Evolutionary conservation across 2,329 filamentous ascomycete genomes (phyloP).

Genomic region (Monilinia fructicola): DNA sequence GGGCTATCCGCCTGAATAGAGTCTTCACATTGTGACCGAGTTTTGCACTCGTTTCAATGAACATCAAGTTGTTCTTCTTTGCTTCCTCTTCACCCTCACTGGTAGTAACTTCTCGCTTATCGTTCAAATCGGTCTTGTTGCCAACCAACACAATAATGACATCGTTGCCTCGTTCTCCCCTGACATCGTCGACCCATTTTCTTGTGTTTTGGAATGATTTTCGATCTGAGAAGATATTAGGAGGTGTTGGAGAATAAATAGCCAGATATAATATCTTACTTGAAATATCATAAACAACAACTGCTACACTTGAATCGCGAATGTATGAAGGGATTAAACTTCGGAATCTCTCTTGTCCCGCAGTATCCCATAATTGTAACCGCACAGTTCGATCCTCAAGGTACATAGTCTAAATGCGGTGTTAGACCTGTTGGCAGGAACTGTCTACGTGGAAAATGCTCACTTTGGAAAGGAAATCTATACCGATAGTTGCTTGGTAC

Average conservation of each 20-base stretch:
- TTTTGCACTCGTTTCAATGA: conserved; percentile 98
- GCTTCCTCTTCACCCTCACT: conserved; percentile 97
- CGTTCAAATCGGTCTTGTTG: conserved; percentile 98
- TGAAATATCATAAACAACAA: conserved; percentile 98
- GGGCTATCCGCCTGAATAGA: conserved; percentile 95
- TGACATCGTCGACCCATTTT: conserved; percentile 99
- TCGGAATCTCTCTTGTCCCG: conserved; percentile 95
- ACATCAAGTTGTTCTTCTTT: conserved; percentile 97
- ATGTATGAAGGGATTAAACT: conserved; percentile 98
- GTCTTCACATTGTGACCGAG: conserved; percentile 97
- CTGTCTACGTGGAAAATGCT: conserved; percentile 32
- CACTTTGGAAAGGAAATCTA: conserved; percentile 98
- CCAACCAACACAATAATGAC: conserved; percentile 98
- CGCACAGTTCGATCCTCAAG: conserved; percentile 97
- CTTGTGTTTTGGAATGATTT: conserved; percentile 98
- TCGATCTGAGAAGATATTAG: conserved; percentile 56
- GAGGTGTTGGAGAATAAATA: not conserved
- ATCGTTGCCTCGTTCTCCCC: conserved; percentile 94
- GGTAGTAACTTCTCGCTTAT: conserved; percentile 96
- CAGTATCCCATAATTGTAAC: conserved; percentile 97
- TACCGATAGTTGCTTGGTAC: conserved; percentile 98
- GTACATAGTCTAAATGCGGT: conserved; percentile 80
- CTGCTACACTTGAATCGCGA: conserved; percentile 94
- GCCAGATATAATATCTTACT: conserved; percentile 52
- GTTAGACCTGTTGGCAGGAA: conserved; percentile 27